phyloP scores from a whole-genome alignment of 768 basidiomycete genomes.

The Naganishia antarctica region DNA sequence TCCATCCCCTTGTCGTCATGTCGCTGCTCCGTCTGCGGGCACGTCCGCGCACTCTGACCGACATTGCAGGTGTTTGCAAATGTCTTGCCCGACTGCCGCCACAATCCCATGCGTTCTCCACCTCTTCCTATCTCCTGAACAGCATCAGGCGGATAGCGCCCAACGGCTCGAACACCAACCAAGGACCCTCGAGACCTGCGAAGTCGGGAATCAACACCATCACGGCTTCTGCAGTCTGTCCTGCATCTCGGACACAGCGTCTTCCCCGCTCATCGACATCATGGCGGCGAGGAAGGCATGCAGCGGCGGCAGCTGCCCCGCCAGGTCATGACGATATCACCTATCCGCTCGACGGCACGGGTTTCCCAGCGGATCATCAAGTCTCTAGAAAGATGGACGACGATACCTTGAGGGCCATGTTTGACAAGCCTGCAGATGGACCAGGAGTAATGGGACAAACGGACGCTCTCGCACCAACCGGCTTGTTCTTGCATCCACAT shows the following conservation, averaged over 20 bases:
- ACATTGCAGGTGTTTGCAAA: too few relatives aligned
- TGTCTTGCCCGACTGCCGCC: too few relatives aligned
- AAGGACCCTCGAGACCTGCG: neutral
- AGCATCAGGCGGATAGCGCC: neutral
- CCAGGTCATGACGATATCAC: slow-evolving; percentile 10
- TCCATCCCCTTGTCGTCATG: neutral
- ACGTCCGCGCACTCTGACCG: neutral
- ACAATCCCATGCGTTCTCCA: neutral
- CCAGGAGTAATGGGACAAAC: slow-evolving; percentile 22
- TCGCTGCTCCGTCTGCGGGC: slow-evolving; percentile 5
- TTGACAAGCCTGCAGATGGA: slow-evolving; percentile 23
- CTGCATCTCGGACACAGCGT: neutral
- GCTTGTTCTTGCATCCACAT: slow-evolving; percentile 75
- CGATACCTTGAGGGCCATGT: slow-evolving; percentile 31
- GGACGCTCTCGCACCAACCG: slow-evolving; percentile 53
- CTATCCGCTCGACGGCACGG: neutral
- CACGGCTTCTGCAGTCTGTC: neutral
- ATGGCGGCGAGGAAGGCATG: slow-evolving; percentile 16
- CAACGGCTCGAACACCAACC: neutral
- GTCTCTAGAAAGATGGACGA: slow-evolving; percentile 22
- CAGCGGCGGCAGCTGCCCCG: slow-evolving; percentile 7
- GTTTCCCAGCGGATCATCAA: slow-evolving; percentile 1
- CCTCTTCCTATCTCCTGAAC: neutral
- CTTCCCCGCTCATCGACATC: slow-evolving; percentile 11
- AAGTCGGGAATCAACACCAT: slow-evolving; percentile 5